These are phyloP conservation scores for Deuterostichococcus epilithicus DNA, from an alignment of 139 green algal genomes.

Conservation along the genomic window DNA sequence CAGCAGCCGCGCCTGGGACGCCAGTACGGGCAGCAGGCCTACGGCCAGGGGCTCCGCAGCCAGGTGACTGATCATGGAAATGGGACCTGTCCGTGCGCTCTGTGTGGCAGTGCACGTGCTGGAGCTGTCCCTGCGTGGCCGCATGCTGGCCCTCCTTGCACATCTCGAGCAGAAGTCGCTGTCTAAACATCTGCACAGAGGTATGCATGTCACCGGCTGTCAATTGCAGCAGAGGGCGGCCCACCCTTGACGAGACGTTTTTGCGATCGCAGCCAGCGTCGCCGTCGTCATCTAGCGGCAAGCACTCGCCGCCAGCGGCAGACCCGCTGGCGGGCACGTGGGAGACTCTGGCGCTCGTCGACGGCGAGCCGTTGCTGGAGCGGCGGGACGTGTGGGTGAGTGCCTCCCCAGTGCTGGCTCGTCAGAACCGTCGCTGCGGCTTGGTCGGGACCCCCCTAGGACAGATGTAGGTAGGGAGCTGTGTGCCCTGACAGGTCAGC, in stretches of 20 bases:
- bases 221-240: too few species aligned
- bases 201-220: too few species aligned
- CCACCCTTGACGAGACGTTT: neutral
- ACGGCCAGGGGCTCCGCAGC: neutral
- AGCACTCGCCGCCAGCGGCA: neutral
- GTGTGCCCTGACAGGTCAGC: too few species aligned
- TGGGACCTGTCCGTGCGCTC: too few species aligned
- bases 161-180: too few species aligned
- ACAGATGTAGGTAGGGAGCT: too few species aligned
- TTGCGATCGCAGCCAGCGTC: neutral
- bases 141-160: too few species aligned
- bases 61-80: neutral
- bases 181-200: too few species aligned
- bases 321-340: conserved; percentile 50
- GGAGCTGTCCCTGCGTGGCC: too few species aligned
- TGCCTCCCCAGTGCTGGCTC: neutral
- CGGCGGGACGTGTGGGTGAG: conserved; percentile 71
- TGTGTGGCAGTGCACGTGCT: too few species aligned
- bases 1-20: conserved; percentile 6
- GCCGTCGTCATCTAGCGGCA: neutral
- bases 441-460: too few species aligned
- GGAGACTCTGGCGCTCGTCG: conserved; percentile 52
- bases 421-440: too few species aligned
- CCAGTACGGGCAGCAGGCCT: conserved; percentile 37
- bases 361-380: conserved; percentile 57